Evolutionary conservation across 108 stramenopile genomes (phyloP), one percentile per base, ranked within the genome.

Genomic region (Aureococcus anophagefferens): DNA sequence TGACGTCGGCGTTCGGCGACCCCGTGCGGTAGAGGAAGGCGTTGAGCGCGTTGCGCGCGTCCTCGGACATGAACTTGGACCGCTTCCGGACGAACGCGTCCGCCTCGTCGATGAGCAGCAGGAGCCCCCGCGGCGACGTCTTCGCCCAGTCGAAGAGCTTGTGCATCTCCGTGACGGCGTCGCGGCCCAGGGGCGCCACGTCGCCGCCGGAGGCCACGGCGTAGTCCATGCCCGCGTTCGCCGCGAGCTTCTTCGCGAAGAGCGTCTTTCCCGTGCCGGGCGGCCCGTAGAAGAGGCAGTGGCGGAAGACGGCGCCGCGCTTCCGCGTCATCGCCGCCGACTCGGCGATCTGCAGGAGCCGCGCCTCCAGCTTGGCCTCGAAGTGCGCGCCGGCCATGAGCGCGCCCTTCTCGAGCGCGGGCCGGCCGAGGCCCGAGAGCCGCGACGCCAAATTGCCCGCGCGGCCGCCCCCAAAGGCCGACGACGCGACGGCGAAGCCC

Each of bases 251-350:
- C 72, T 93, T 89, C 34, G 98, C 98, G 77, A 98, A 95, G 89
- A 99, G 92, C 4, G 98, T 99, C 83, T 99, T 99, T 34, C 98
- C 98, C 4, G 97, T 98, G 46, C 98, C 98, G 14, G 96, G 96
- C 34, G 96, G 95, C 28, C 94, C 99, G 82, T 98, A 93, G 66
- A 99, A 80, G 21, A 98, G 78, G 70, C 97, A 82, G 72, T 98
- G 96, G 17, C 99, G 92, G 80, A 96, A 96, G n/a, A 97, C 97
- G 17, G 98, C 96, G 16, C 83, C 82, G 76, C 96, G 96, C 83
- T 87, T 86, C 77, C 96, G 95, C 29, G 99, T 96, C 73, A 96
- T 90, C 40, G 87, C 89, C 13, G 97, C 97, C 28, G 93, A 91
- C 13, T 90, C 89, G 0, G 97, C 96, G 72, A 98, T 89, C 70